phyloP scores from a whole-genome alignment of 78 protist species.

The Dictyostelium brefeldianum region DNA sequence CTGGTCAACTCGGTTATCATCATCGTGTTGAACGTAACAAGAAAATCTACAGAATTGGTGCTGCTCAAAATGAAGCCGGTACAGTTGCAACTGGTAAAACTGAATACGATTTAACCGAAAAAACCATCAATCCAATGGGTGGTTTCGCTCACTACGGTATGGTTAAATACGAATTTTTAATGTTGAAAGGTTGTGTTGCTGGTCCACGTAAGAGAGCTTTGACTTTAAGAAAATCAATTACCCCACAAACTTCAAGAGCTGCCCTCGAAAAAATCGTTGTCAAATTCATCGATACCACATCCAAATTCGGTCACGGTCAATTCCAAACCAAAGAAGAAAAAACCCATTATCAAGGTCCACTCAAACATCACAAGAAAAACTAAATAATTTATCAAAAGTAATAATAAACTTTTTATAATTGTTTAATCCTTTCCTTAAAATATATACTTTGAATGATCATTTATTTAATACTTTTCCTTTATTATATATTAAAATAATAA shows the following conservation, averaged over 20 bases:
- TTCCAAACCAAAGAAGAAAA: constrained; percentile 99
- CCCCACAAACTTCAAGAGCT: constrained; percentile 87
- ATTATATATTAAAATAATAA: no score
- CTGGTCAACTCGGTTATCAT: constrained; percentile 99
- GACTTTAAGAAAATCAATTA: constrained; percentile 98
- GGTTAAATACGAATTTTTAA: constrained; percentile 97
- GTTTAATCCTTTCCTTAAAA: no score
- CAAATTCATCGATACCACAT: constrained; percentile 99
- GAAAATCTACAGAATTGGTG: constrained; percentile 99
- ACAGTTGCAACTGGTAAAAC: constrained; percentile 95
- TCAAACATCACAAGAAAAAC: constrained; percentile 25
- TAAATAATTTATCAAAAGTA: no score
- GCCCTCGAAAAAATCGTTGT: constrained; percentile 95
- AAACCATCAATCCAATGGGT: constrained; percentile 99
- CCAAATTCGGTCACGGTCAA: constrained; percentile 99
- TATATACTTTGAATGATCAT: no score
- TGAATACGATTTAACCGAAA: constrained; percentile 98
- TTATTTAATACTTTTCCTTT: no score
- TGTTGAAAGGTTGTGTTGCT: constrained; percentile 96
- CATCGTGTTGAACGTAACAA: constrained; percentile 99
- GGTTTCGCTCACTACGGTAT: constrained; percentile 99
- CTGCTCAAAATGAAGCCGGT: constrained; percentile 74
- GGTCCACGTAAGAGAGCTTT: constrained; percentile 98
- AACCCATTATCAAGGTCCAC: constrained; percentile 91
- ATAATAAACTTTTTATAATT: no score